Evolutionary conservation across 2,329 filamentous ascomycete species (phyloP).

Genomic region (Ascochyta pisi): DNA sequence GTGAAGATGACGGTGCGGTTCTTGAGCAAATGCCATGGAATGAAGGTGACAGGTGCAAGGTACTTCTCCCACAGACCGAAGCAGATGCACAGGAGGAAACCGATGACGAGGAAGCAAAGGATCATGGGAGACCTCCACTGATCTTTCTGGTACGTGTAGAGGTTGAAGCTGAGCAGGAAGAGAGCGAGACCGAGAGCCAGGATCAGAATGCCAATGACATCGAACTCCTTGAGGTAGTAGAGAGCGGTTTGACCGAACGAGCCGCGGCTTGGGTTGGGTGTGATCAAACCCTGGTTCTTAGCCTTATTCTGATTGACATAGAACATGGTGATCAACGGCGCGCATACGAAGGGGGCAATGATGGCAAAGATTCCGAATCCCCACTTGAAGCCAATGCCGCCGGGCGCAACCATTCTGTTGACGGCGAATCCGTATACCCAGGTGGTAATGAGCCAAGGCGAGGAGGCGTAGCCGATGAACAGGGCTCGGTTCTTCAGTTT

Average conservation of each 20-base stretch:
- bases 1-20: constrained; percentile 62
- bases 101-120: constrained; percentile 52
- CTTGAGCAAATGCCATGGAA: constrained; percentile 57
- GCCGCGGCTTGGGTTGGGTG: constrained; percentile 55
- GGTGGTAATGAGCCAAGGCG: constrained; percentile 43
- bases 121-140: constrained; percentile 49
- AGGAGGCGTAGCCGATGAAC: constrained; percentile 60
- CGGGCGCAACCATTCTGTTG: constrained; percentile 53
- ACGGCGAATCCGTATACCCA: constrained; percentile 40
- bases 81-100: constrained; percentile 43
- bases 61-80: constrained; percentile 53
- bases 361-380: constrained; percentile 72
- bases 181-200: constrained; percentile 67
- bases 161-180: constrained; percentile 72
- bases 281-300: constrained; percentile 60
- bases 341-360: constrained; percentile 65
- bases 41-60: constrained; percentile 50
- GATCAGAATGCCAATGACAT: constrained; percentile 67
- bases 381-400: constrained; percentile 67
- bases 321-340: constrained; percentile 68
- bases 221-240: constrained; percentile 69
- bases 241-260: constrained; percentile 55
- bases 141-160: constrained; percentile 51
- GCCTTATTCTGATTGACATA: constrained; percentile 67
- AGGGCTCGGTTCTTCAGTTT: constrained; percentile 67